Evolutionary conservation across 805 yeast genomes (phyloP), one percentile per base, ranked within the genome.

Genomic region (Priceomyces carsonii): DNA sequence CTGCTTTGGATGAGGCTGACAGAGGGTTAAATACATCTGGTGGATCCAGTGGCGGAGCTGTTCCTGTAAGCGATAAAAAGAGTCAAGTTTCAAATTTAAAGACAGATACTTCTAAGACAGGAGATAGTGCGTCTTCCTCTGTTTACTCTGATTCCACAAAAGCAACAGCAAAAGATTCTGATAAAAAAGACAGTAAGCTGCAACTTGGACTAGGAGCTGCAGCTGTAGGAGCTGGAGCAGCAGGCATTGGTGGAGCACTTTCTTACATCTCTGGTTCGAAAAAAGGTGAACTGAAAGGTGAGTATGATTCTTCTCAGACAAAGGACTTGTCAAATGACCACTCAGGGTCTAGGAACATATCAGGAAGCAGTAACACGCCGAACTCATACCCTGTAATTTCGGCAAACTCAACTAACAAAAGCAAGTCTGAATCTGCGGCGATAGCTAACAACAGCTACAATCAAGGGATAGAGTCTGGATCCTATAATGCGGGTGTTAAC

Each of bases 201-300:
- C 15, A 19, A 7, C 17, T 26, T 26, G 33, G 33, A 13, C 21
- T 20, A 13, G 33, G 33, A 8, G 24, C 33, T 10, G 33, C 33
- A 10, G 21, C 21, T 12, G 17, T 29, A 13, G 33, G 25, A 10
- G 33, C 25, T n/a, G 33, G 33, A 8, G 33, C 33, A 9, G 9
- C 33, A 12, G 33, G 17, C 3, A 20, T 29, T 29, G 33, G 33
- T n/a, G 33, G 33, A 12, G 33, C 33, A n/a, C n/a, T 29, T 29
- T 29, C 33, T 3, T 29, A 29, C 21, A 25, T 29, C 14, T 19
- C 33, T 10, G 33, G 33, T 12, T 18, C 24, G 6, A 29, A 21
- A 12, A 18, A 29, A 25, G n/a, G n/a, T n/a, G 33, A 21, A 12
- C 33, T n/a, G 24, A 29, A 29, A 19, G 33, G 33, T 29, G 25